Base-by-base conservation (phyloP, 2,329 filamentous ascomycete species). In the Ceratocystiopsis sp. region DNA sequence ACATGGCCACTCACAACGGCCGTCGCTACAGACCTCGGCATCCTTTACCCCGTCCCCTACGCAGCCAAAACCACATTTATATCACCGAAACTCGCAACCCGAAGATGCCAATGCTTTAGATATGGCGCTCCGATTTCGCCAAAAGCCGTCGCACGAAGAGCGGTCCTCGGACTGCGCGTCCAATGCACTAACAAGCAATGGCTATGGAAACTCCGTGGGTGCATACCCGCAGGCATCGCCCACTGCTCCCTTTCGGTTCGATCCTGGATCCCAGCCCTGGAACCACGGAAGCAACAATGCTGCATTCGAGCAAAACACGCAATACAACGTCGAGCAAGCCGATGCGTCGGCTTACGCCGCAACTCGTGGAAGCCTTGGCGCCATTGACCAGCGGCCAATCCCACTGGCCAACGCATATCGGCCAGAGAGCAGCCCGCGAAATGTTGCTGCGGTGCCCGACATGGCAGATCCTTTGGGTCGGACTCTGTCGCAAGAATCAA, bases 211-310 rank as follows among this genome's bases (percentile, higher is more conserved):
- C 21, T n/a, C 33, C 11, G 34, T 44, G 11, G 25, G 39, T 1
- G 33, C 40, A 9, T 48, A 43, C 18, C n/a, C 40, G 0, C 40
- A 46, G 17, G 34, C 39, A 32, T 6, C 35, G 4, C 11, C 38
- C 13, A 10, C 38, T 48, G 54, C 57, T 36, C 33, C 61, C 7
- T 69, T 69, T 50, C 64, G 66, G 47, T 55, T 66, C 48, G 69
- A 71, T 48, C 64, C 67, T 1, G 60, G 56, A 9, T 65, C 65
- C 6, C 63, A 66, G 48, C 49, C 66, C 3, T 73, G 69, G 68
- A 53, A 11, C 25, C 25, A 54, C 40, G 48, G 41, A 40, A 61
- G 40, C 61, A 25, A 15, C 9, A 29, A 42, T 16, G 7, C 25
- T 4, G 38, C 34, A 17, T 35, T 36, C 2, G 40, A 43, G 4